These are phyloP conservation scores for Cladosporium sp. DNA, from an alignment of 2,329 filamentous ascomycete species.

Conservation along the genomic window DNA sequence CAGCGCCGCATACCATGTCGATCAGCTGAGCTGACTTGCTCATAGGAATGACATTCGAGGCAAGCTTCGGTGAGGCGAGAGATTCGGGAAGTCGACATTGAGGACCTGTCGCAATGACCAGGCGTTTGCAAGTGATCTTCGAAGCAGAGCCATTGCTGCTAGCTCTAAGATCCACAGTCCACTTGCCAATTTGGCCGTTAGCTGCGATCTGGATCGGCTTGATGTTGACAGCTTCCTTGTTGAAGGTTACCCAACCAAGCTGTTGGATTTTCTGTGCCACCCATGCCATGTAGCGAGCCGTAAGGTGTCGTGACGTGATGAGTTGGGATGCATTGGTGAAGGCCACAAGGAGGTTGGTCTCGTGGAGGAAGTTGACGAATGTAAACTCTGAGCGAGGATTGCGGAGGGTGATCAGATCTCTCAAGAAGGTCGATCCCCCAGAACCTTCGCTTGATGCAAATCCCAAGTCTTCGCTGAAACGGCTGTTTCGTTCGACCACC, in stretches of 20 bases:
- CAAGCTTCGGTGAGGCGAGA: slow-evolving; percentile 15
- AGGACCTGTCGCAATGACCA: slow-evolving; percentile 22
- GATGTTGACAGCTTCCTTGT: slow-evolving; percentile 19
- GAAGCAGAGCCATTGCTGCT: slow-evolving; percentile 15
- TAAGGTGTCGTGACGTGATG: slow-evolving; percentile 20
- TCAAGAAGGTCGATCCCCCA: slow-evolving; percentile 22
- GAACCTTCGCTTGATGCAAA: slow-evolving; percentile 20
- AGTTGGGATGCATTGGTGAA: slow-evolving; percentile 28
- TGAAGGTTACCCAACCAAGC: slow-evolving; percentile 24
- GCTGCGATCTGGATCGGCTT: slow-evolving; percentile 15
- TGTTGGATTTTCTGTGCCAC: slow-evolving; percentile 21
- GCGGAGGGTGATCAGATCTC: slow-evolving; percentile 26
- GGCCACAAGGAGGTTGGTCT: slow-evolving; percentile 23
- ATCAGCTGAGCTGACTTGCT: slow-evolving; percentile 17
- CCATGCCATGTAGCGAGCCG: slow-evolving; percentile 27
- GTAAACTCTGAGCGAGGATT: slow-evolving; percentile 28
- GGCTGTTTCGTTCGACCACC: slow-evolving; percentile 20
- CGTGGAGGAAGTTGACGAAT: slow-evolving; percentile 28
- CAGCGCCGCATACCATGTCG: slow-evolving; percentile 15
- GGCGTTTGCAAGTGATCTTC: slow-evolving; percentile 19
- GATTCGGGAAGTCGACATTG: slow-evolving; percentile 17
- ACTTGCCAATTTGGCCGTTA: slow-evolving; percentile 15
- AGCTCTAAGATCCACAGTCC: slow-evolving; percentile 18
- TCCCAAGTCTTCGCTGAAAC: slow-evolving; percentile 19
- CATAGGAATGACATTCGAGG: slow-evolving; percentile 18